Evolutionary conservation across 176 grass and related monocot genomes (phyloP).

Genomic region (Oryza glaberrima): DNA sequence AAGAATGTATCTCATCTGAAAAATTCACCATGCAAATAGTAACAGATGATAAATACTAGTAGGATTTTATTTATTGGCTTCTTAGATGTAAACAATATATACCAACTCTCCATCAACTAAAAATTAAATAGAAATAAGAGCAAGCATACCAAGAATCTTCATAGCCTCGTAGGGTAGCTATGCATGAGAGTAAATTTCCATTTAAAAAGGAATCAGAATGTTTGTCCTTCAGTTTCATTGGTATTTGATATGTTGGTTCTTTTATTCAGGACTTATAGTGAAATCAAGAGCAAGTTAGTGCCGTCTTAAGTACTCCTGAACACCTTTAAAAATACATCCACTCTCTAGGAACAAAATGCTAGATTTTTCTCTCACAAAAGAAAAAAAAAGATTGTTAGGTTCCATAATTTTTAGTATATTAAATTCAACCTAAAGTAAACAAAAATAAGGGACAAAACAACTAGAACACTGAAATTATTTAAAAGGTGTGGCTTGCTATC

Average conservation of each 20-base stretch:
- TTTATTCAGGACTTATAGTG: slow-evolving; percentile 5
- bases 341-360: slow-evolving; percentile 1
- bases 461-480: background rate
- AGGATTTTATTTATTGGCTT: background rate
- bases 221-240: background rate
- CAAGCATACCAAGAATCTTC: slow-evolving; percentile 9
- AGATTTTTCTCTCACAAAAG: background rate
- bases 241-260: background rate
- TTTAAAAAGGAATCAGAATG: background rate
- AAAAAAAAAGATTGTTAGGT: background rate
- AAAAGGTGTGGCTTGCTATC: background rate
- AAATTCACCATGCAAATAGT: background rate
- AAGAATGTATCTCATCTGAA: background rate
- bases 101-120: background rate
- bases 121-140: background rate
- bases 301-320: slow-evolving; percentile 32
- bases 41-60: background rate
- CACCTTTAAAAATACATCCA: slow-evolving; percentile 16
- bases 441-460: slow-evolving; percentile 14
- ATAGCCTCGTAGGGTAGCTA: background rate
- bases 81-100: background rate
- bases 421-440: slow-evolving; percentile 9
- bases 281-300: background rate
- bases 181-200: background rate
- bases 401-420: slow-evolving; percentile 3